Conservation (phyloP, 2,329 filamentous ascomycete species). For the Cryoendolithus antarcticus region DNA sequence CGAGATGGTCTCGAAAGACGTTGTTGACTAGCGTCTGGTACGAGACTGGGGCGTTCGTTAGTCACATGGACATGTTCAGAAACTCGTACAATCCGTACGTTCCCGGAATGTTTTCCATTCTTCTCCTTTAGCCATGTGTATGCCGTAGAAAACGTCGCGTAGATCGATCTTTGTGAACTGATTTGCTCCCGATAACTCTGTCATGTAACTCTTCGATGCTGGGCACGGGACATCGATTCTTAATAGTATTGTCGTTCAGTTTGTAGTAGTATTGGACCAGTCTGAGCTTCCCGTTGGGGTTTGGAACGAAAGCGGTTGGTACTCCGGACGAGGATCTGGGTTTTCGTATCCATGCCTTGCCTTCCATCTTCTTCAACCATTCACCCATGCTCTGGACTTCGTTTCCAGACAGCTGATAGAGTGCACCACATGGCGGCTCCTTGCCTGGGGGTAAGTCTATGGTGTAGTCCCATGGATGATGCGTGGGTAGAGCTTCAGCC, state of each 20-base stretch:
- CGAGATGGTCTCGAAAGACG: slow-evolving; percentile 13
- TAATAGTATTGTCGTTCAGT: slow-evolving; percentile 18
- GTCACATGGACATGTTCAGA: slow-evolving; percentile 15
- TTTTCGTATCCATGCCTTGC: slow-evolving; percentile 5
- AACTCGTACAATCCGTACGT: slow-evolving; percentile 15
- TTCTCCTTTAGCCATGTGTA: slow-evolving; percentile 15
- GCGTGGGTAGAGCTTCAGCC: slow-evolving; percentile 6
- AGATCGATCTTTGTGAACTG: slow-evolving; percentile 16
- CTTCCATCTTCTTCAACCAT: slow-evolving; percentile 5
- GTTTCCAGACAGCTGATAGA: slow-evolving; percentile 7
- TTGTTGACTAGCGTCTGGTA: slow-evolving; percentile 20
- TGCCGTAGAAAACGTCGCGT: slow-evolving; percentile 13
- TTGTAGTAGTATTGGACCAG: slow-evolving; percentile 15
- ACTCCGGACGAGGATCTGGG: slow-evolving; percentile 3
- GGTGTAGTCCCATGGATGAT: slow-evolving; percentile 8
- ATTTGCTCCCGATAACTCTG: slow-evolving; percentile 7
- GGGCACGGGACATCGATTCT: slow-evolving; percentile 17
- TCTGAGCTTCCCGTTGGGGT: slow-evolving; percentile 11
- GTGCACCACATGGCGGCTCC: slow-evolving; percentile 6
- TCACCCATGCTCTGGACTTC: slow-evolving; percentile 4
- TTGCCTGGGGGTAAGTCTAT: slow-evolving; percentile 7
- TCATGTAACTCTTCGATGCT: slow-evolving; percentile 14
- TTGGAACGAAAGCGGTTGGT: slow-evolving; percentile 15
- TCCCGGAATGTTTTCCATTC: slow-evolving; percentile 16
- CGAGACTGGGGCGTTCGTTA: slow-evolving; percentile 12